Evolutionary conservation across 192 early-diverging fungal genomes (phyloP).

Genomic region (Coemansia sp.): DNA sequence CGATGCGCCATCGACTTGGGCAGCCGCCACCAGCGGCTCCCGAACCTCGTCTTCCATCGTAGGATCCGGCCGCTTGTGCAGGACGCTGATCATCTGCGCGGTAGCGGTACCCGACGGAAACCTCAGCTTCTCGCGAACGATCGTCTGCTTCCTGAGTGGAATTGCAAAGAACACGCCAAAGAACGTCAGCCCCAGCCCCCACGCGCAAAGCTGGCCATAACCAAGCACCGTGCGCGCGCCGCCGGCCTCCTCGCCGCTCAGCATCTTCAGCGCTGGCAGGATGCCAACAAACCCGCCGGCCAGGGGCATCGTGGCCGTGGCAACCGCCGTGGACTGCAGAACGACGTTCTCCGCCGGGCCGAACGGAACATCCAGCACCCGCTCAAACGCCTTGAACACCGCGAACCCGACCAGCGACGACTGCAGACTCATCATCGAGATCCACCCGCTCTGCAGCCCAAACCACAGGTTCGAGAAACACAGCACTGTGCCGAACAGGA

Average conservation of each 20-base stretch:
- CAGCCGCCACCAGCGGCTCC: background rate
- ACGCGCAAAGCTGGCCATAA: conserved; percentile 63
- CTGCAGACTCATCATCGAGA: conserved; percentile 77
- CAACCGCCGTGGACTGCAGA: conserved; percentile 79
- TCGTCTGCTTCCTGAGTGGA: conserved; percentile 74
- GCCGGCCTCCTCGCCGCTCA: conserved; percentile 61
- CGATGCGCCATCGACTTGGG: background rate
- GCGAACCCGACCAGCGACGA: conserved; percentile 76
- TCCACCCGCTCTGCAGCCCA: conserved; percentile 82
- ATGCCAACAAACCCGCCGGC: conserved; percentile 80
- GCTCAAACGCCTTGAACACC: conserved; percentile 67
- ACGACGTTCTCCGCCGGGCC: conserved; percentile 85
- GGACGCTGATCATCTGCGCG: conserved; percentile 78
- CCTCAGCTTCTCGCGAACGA: conserved; percentile 76
- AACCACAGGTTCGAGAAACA: conserved; percentile 91
- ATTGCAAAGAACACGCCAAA: conserved; percentile 93
- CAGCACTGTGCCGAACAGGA: conserved; percentile 67
- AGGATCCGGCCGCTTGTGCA: conserved; percentile 65
- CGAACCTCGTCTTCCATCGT: conserved; percentile 28
- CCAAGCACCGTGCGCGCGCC: conserved; percentile 56
- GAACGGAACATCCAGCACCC: conserved; percentile 57
- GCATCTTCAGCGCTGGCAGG: conserved; percentile 75
- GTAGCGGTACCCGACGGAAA: conserved; percentile 89
- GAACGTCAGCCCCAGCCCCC: conserved; percentile 77
- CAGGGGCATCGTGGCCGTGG: conserved; percentile 84